Base-by-base conservation (phyloP, 108 stramenopile species). In the Licmophora abbreviata region DNA sequence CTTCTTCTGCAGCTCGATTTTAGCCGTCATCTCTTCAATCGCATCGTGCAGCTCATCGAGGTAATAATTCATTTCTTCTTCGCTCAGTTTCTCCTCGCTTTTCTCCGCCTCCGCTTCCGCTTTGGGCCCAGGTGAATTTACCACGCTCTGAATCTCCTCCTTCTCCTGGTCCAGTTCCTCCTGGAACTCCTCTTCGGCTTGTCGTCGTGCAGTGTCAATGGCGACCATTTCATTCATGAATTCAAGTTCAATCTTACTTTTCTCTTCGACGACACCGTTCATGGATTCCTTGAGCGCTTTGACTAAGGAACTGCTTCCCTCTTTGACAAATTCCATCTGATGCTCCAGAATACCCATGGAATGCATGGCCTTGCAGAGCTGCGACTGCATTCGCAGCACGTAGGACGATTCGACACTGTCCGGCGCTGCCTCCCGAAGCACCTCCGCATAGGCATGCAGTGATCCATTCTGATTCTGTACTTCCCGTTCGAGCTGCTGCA, bases 311-410 rank as follows among this genome's bases (percentile, higher is more conserved):
- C 2, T 5, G 11, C 58, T 52, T 27, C 72, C 60, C 20, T 56
- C 52, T 32, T 70, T 76, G 18, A 62, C 49, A 61, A 88, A 43
- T 14, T 78, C 77, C 43, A 82, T 44, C 53, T 88, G 83, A 61
- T 78, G 80, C 48, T 88, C 87, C 68, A 84, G 49, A 18, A 84
- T 79, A 2, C 83, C 83, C 64, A 84, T 73, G 28, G 65, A 61
- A 56, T 88, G 87, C 87, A 88, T 88, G 7, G 78, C 80, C 48
- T 81, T 69, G 59, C 83, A 84, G 33, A 88, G 46, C 59, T 88
- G 83, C 8, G 87, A 77, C 68, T 88, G 87, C 54, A 88, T 77
- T 36, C 79, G 65, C 21, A 81, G 54, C 7, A 88, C 81, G 45
- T 81, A 79, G 29, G 67, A 64, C 10, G 69, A 66, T 44, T 86